Conservation (phyloP, 139 green algal genomes). For the Edaphochlamys debaryana region DNA sequence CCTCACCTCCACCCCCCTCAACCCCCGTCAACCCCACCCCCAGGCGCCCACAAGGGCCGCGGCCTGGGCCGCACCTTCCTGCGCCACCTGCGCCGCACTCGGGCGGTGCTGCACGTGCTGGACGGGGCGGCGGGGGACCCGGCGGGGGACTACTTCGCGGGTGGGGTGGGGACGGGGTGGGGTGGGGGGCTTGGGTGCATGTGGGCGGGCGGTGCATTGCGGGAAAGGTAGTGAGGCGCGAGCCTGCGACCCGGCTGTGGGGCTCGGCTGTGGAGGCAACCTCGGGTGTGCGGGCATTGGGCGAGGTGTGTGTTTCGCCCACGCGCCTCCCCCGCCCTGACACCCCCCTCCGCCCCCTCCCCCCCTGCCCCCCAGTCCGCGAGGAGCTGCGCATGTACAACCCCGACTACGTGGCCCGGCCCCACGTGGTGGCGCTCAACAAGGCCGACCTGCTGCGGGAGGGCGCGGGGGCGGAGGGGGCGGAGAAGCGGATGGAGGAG, state of each 20-base stretch:
- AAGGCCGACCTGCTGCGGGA: constrained; percentile 80
- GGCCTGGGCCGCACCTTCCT: constrained; percentile 91
- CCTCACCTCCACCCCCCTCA: background rate
- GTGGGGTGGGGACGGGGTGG: constrained; percentile 45
- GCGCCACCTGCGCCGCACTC: constrained; percentile 83
- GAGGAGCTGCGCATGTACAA: constrained; percentile 96
- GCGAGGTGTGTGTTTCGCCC: too few relatives aligned
- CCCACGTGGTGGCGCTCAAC: constrained; percentile 86
- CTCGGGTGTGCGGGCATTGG: background rate
- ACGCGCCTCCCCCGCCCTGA: too few relatives aligned
- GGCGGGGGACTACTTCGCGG: constrained; percentile 75
- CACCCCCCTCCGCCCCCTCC: background rate
- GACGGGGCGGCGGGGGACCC: constrained; percentile 77
- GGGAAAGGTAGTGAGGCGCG: too few relatives aligned
- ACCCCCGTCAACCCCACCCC: background rate
- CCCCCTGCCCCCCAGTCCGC: constrained; percentile 23
- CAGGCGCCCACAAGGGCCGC: constrained; percentile 71
- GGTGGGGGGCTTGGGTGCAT: too few relatives aligned
- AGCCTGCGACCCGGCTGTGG: too few relatives aligned
- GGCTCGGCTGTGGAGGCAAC: too few relatives aligned
- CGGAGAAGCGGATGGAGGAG: constrained; percentile 6
- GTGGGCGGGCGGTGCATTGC: too few relatives aligned
- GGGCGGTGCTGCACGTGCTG: constrained; percentile 83
- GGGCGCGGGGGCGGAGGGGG: too few relatives aligned
- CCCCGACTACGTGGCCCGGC: constrained; percentile 81